These are phyloP conservation scores for Singerocomus rubriflavus DNA, from an alignment of 1,284 basidiomycete genomes.

Conservation along the genomic window DNA sequence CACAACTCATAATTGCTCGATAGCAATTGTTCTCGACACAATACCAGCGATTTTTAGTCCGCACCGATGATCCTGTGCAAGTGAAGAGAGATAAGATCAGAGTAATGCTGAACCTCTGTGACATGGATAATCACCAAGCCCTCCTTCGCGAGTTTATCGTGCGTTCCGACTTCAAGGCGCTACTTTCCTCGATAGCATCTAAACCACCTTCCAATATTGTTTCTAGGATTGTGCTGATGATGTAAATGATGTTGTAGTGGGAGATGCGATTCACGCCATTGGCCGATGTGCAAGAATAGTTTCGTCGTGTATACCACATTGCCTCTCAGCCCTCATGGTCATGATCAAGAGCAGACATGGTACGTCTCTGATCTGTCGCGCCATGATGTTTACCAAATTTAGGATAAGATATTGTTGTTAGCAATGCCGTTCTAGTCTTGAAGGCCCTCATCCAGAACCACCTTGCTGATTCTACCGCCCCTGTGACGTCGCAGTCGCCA, in stretches of 20 bases:
- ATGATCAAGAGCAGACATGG: constrained; percentile 79
- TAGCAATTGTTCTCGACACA: constrained; percentile 61
- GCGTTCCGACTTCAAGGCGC: constrained; percentile 26
- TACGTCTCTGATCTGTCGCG: constrained; percentile 27
- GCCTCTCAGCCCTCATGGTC: constrained; percentile 69
- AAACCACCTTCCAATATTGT: neutral
- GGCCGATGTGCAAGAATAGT: constrained; percentile 70
- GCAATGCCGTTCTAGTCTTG: constrained; percentile 78
- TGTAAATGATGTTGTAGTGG: constrained; percentile 65
- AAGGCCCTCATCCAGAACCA: constrained; percentile 78
- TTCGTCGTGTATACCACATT: constrained; percentile 66
- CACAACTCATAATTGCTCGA: constrained; percentile 1
- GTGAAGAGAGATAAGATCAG: constrained; percentile 75
- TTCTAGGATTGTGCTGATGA: constrained; percentile 74
- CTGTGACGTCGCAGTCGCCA: constrained; percentile 44
- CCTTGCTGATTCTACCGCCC: constrained; percentile 19
- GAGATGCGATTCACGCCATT: constrained; percentile 72
- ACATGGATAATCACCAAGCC: constrained; percentile 61
- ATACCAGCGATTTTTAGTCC: constrained; percentile 66
- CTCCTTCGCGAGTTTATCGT: constrained; percentile 83
- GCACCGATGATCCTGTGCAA: constrained; percentile 58
- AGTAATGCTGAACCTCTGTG: constrained; percentile 64
- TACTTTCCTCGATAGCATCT: neutral
- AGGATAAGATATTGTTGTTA: constrained; percentile 49
- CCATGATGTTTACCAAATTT: constrained; percentile 2